phyloP scores from a whole-genome alignment of 495 filamentous ascomycete species.

The Hyaloscypha variabilis region DNA sequence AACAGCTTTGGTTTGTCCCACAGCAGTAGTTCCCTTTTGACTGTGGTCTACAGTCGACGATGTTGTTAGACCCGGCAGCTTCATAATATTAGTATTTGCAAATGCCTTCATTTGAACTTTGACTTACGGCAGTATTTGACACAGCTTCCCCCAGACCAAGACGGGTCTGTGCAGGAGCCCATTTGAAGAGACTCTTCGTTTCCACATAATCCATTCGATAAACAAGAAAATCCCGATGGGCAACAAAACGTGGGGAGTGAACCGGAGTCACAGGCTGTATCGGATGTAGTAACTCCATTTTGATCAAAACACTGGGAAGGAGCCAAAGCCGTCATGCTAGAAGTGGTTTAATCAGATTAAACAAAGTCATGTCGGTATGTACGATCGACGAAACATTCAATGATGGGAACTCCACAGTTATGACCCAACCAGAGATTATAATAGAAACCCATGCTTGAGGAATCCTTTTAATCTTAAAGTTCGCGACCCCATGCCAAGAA shows the following conservation, averaged over 20 bases:
- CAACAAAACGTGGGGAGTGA: conserved; percentile 10
- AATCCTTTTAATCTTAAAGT: conserved; percentile 13
- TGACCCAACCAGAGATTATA: background rate
- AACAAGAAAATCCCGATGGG: conserved; percentile 2
- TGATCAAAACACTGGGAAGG: conserved; percentile 8
- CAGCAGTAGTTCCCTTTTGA: conserved; percentile 2
- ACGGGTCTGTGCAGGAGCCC: conserved; percentile 4
- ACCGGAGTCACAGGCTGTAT: conserved; percentile 10
- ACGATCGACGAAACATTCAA: background rate
- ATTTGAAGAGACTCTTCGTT: background rate
- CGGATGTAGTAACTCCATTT: background rate
- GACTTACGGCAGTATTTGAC: conserved; percentile 6
- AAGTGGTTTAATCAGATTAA: background rate
- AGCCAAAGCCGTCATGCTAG: background rate
- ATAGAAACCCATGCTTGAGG: background rate
- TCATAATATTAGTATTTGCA: background rate
- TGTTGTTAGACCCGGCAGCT: background rate
- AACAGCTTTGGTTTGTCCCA: background rate
- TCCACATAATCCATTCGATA: conserved; percentile 9
- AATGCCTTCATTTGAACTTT: background rate
- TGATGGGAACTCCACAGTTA: background rate
- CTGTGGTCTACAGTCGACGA: background rate
- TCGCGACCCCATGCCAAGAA: background rate
- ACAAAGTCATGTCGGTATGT: background rate
- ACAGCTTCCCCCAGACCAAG: conserved; percentile 7